Conservation (phyloP, 2,329 filamentous ascomycete species). For the Clarireedia monteithiana region DNA sequence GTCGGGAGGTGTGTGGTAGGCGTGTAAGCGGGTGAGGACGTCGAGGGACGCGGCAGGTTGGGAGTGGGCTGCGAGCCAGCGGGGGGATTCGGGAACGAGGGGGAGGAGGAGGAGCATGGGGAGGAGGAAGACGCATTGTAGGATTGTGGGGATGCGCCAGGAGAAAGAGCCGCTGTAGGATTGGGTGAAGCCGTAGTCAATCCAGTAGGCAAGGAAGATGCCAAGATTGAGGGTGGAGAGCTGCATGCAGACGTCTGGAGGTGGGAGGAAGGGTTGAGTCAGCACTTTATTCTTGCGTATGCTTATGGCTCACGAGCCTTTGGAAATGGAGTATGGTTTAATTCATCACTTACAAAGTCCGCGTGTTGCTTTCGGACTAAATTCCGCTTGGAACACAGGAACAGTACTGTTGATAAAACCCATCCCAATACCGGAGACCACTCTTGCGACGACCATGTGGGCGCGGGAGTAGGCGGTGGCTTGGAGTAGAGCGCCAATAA, state of each 20-base stretch:
- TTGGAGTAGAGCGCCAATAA: constrained; percentile 43
- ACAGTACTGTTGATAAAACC: constrained; percentile 37
- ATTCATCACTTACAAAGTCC: constrained; percentile 22
- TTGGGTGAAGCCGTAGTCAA: constrained; percentile 49
- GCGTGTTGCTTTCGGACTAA: constrained; percentile 33
- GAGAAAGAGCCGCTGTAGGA: constrained; percentile 38
- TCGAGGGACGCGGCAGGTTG: constrained; percentile 34
- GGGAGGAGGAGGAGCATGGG: constrained; percentile 43
- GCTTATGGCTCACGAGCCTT: not conserved
- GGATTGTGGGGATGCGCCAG: constrained; percentile 54
- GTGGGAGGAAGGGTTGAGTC: no score
- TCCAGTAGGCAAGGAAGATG: constrained; percentile 53
- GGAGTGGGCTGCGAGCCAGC: constrained; percentile 37
- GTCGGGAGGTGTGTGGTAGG: constrained; percentile 14
- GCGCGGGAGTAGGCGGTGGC: constrained; percentile 30
- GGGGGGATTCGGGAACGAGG: constrained; percentile 42
- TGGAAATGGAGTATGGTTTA: not conserved
- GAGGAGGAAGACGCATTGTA: constrained; percentile 26
- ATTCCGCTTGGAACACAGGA: constrained; percentile 48
- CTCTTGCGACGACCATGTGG: constrained; percentile 25
- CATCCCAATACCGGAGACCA: constrained; percentile 41
- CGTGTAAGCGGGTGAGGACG: constrained; percentile 44
- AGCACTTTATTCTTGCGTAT: not conserved
- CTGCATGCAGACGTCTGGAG: constrained; percentile 37
- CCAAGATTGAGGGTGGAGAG: constrained; percentile 44